Conservation (phyloP, 768 basidiomycete species). For the Suillus plorans region DNA sequence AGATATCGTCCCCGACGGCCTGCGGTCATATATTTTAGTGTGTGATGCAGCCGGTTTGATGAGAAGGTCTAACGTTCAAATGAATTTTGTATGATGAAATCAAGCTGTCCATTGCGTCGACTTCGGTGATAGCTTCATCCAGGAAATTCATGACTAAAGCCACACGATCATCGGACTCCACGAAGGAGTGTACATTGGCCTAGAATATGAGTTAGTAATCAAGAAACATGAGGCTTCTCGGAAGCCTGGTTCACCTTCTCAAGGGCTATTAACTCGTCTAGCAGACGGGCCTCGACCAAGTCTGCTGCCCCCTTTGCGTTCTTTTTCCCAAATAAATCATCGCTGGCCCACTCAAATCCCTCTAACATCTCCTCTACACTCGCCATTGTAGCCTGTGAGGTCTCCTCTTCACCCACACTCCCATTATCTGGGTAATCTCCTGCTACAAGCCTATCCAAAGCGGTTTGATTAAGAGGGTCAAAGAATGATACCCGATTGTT, state of each 20-base stretch:
- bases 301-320: constrained; percentile 77
- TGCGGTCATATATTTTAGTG: constrained; percentile 33
- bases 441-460: constrained; percentile 68
- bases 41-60: not conserved
- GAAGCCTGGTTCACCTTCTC: constrained; percentile 66
- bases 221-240: not conserved
- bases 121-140: constrained; percentile 84
- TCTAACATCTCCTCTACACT: constrained; percentile 99
- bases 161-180: constrained; percentile 94
- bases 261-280: constrained; percentile 88
- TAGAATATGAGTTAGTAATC: constrained; percentile 29
- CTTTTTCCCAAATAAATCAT: constrained; percentile 67
- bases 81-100: constrained; percentile 96
- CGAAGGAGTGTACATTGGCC: constrained; percentile 97
- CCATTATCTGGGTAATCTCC: constrained; percentile 45
- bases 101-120: constrained; percentile 87
- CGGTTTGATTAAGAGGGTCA: constrained; percentile 74
- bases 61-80: constrained; percentile 66
- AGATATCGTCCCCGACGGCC: constrained; percentile 95
- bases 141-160: constrained; percentile 81
- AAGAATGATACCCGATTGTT: constrained; percentile 81
- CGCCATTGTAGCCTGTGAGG: constrained; percentile 76
- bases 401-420: constrained; percentile 66
- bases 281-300: constrained; percentile 84
- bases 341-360: constrained; percentile 95